Percentiles rank a stretch among this genome's conserved stretches.
Conservation (phyloP, 257 asterid species). For the Coffea canephora region DNA sequence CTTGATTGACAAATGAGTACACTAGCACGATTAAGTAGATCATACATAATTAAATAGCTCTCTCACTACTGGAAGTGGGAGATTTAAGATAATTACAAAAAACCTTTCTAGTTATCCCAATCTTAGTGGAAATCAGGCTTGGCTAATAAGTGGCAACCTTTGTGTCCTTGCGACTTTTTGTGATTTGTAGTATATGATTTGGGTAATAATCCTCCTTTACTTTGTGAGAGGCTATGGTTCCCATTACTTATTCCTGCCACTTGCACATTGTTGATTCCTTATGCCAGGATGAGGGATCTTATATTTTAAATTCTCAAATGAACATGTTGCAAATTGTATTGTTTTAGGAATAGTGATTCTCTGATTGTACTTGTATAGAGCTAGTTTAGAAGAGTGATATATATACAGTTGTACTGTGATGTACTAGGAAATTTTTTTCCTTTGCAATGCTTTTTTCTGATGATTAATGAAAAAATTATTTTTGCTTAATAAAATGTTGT, state of each 20-base stretch:
- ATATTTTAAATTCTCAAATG: not conserved
- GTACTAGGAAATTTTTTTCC: no score
- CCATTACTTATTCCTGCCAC: not conserved
- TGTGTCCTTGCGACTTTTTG: slow-evolving; percentile 26
- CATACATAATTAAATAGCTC: not conserved
- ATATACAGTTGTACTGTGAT: no score
- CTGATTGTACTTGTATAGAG: no score
- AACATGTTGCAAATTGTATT: not conserved
- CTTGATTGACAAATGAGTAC: slow-evolving; percentile 4
- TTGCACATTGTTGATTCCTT: not conserved
- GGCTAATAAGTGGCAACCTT: slow-evolving; percentile 42
- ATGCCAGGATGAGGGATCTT: not conserved
- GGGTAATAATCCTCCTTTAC: slow-evolving; percentile 34
- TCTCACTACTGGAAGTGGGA: slow-evolving; percentile 36
- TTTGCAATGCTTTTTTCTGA: no score
- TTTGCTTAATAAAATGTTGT: no score
- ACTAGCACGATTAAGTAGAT: not conserved
- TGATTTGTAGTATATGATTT: slow-evolving; percentile 21
- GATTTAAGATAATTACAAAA: slow-evolving; percentile 24
- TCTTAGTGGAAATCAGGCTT: slow-evolving; percentile 54
- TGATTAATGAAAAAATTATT: no score
- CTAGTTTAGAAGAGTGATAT: no score
- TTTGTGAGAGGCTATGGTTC: not conserved
- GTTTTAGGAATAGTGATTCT: no score
- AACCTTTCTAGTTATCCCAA: slow-evolving; percentile 31